Base-by-base conservation (phyloP, 2,329 filamentous ascomycete genomes). In the Ciborinia camelliae region DNA sequence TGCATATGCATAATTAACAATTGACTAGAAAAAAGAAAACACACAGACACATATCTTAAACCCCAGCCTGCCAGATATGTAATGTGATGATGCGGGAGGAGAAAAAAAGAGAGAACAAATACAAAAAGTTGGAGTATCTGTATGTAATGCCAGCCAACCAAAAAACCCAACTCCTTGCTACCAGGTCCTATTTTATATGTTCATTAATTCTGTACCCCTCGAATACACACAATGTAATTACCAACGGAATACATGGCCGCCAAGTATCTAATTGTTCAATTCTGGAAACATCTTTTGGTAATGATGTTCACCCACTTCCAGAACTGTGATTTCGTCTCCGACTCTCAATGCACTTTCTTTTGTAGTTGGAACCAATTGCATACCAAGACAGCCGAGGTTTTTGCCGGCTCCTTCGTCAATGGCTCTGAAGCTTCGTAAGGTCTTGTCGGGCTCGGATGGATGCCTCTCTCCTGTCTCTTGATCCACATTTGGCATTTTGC, bases 401-500 rank as follows among this genome's bases (percentile, higher is more conserved):
- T 82, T 82, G 8, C 72, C 73, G 0, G 84, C 83, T 2, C 87
- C 87, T 26, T 80, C 76, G 72, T 90, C 87, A 30, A 90, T 83
- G 12, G 84, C 79, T 15, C 87, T 81, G 68, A 82, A 81, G 66
- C 81, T 81, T 41, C 85, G 78, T 66, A 90, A 77, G 0, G 86
- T 84, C 62, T 77, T 79, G 71, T 86, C 84, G 0, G 87, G n/a
- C 83, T 89, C 7, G 79, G 86, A 68, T 23, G 70, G 55, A 57
- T 75, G 73, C 55, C 68, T 65, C 20, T 73, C 72, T 15, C 72
- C 73, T 1, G 70, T 74, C n/a, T 65, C 58, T 61, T 82, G 88
- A 73, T 91, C 81, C 1, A 90, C 86, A 69, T 91, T 91, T 26
- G 88, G 88, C 70, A 92, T 75, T 70, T 86, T 89, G 77, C 89